Evolutionary conservation across 1,284 basidiomycete species (phyloP).

Genomic region (Ceratobasidium papillatum): DNA sequence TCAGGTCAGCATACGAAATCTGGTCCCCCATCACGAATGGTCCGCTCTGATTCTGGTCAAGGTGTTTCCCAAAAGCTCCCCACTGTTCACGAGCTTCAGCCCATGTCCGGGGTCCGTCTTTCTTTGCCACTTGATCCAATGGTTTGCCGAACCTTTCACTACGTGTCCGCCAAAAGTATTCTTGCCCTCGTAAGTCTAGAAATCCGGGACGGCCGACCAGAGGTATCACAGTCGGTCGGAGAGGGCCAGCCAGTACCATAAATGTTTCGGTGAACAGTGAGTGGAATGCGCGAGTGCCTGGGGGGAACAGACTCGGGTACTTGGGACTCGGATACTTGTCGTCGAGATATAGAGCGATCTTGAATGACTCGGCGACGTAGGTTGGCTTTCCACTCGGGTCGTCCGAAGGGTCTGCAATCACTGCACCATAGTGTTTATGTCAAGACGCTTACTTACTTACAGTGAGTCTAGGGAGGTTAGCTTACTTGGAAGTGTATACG

Average conservation of each 20-base stretch:
- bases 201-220: slow-evolving; percentile 27
- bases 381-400: slow-evolving; percentile 30
- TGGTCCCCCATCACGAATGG: slow-evolving; percentile 18
- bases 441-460: too few species aligned
- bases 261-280: slow-evolving; percentile 28
- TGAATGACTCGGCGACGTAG: slow-evolving; percentile 41
- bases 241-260: background rate
- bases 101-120: slow-evolving; percentile 6
- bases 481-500: slow-evolving; percentile 40
- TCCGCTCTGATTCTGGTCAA: slow-evolving; percentile 6
- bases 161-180: slow-evolving; percentile 28
- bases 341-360: slow-evolving; percentile 43
- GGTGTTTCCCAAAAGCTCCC: background rate
- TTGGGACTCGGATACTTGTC: slow-evolving; percentile 36
- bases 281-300: slow-evolving; percentile 40
- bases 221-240: slow-evolving; percentile 31
- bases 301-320: slow-evolving; percentile 29
- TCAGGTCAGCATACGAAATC: background rate
- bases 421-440: too few species aligned
- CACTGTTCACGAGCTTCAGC: slow-evolving; percentile 3
- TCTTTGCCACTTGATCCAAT: slow-evolving; percentile 5
- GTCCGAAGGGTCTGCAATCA: slow-evolving; percentile 40
- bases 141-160: slow-evolving; percentile 10
- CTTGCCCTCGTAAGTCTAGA: slow-evolving; percentile 38
- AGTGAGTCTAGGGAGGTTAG: too few species aligned